These are phyloP conservation scores for Toxicodendron radicans DNA, from an alignment of 345 rosid genomes.

Conservation along the genomic window DNA sequence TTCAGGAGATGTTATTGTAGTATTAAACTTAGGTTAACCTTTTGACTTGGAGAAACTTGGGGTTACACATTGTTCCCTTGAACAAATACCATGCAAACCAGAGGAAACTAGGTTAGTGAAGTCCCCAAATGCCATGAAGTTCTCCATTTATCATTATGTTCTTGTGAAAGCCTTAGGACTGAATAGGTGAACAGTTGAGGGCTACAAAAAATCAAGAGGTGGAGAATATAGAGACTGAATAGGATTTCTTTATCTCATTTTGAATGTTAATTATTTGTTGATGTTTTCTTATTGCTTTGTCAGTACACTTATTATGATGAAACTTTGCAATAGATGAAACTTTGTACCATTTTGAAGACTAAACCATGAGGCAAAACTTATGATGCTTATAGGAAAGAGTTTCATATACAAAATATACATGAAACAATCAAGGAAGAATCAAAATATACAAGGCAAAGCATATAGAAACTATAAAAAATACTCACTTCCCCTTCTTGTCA, in stretches of 20 bases:
- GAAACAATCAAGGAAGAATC: background rate
- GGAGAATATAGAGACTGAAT: too few relatives aligned
- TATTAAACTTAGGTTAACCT: background rate
- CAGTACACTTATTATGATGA: background rate
- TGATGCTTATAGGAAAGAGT: too few relatives aligned
- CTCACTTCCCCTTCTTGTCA: constrained; percentile 96
- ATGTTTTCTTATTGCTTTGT: background rate
- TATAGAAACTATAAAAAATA: constrained; percentile 24
- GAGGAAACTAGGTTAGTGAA: background rate
- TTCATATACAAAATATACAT: too few relatives aligned
- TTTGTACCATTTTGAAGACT: too few relatives aligned
- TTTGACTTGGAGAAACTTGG: background rate
- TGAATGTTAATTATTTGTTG: background rate
- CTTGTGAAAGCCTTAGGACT: background rate
- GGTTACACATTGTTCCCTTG: background rate
- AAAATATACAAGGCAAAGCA: background rate
- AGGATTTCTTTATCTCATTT: background rate
- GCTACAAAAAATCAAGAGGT: too few relatives aligned
- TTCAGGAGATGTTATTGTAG: background rate
- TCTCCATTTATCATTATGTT: background rate
- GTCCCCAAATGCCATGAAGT: background rate
- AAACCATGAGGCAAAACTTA: too few relatives aligned
- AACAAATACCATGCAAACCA: background rate
- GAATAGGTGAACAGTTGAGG: too few relatives aligned
- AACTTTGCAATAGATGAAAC: too few relatives aligned